Evolutionary conservation across 2,329 filamentous ascomycete species (phyloP), one percentile per base, ranked within the genome.

Genomic region (Aureobasidium mangrovei): DNA sequence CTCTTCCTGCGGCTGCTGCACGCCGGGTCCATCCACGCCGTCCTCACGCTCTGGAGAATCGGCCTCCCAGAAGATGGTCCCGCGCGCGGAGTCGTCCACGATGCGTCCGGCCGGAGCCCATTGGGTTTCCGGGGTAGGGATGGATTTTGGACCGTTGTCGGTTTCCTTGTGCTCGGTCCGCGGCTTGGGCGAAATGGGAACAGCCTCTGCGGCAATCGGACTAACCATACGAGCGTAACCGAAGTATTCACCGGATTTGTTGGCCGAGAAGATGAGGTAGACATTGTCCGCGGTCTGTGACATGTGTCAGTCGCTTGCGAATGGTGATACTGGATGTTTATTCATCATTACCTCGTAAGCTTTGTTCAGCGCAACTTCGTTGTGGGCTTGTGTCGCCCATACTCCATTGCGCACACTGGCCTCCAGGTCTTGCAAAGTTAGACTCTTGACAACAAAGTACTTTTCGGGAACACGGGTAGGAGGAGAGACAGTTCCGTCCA

Each of bases 191-290:
- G 82, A 68, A 1, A 84, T 80, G 0, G 78, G 77, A 18, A 58
- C 40, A 8, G 85, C 82, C 60, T 95, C 86, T 53, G 91, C 80
- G 61, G 86, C 84, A 63, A 96, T 95, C 3, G 83, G 75, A 26
- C 91, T 95, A 7, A 77, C 74, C 91, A 97, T 97, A 36, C 86
- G 83, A 24, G 91, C 91, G 65, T 95, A 96, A 24, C 91, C 91
- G 70, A 93, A 96, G 66, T 96, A 97, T 69, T 96, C 91, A 9
- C 91, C 91, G 0, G 91, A 96, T 65, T 96, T 96, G 70, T 97
- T 97, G 9, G 91, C 91, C 1, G 91, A 97, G 68, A 97, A 97
- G 10, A 97, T 82, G 31, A 97, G 76, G 64, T 91, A 96, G 1
- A 97, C 91, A 63, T 86, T 88, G 52, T 94, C 88, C 10, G 84